Base-by-base conservation (phyloP, 1,284 basidiomycete species). In the Cryptococcus amylolentus region DNA sequence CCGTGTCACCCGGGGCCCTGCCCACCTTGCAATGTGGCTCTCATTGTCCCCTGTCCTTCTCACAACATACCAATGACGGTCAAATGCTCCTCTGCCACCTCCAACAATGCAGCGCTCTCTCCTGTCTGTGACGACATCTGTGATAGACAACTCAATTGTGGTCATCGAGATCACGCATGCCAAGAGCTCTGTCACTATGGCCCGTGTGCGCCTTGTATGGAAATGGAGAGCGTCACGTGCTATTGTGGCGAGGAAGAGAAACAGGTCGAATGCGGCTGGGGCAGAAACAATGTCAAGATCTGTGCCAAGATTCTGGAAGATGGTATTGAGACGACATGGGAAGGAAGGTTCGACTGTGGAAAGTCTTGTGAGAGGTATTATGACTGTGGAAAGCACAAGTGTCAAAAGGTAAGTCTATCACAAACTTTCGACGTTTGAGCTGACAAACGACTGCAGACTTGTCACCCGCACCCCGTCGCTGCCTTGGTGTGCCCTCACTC, bases 1-100 rank as follows among this genome's bases (percentile, higher is more conserved):
- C 72, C 80, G 10, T 87, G 86, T 59, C 86, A 87, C 67, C 86
- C 86, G 0, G 86, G 92, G 26, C 86, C 90, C 0, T 94, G 91
- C 75, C 87, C 90, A 3, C 82, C 91, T 4, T 84, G 82, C 63
- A 75, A 82, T 61, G 77, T 84, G 20, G 81, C 81, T 6, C 77
- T 81, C 2, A 78, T 81, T 51, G 75, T 80, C 8, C 79, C 81
- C 2, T 93, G 88, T 69, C 85, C 86, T 56, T 91, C 88, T 58
- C 83, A 83, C 45, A 82, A 82, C 63, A 81, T 83, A 49, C 76
- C 78, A 0, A 78, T 86, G 18, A 82, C 84, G 0, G 84, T 88
- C 65, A 81, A 85, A 42, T 94, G 90, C 73, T 79, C 82, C 1
- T 61, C 66, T 8, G 72, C 73, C 0, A 77, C 78, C 18, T 75